Base-by-base conservation (phyloP, 1,284 basidiomycete genomes). In the Apiotrichum mycotoxinovorans region DNA sequence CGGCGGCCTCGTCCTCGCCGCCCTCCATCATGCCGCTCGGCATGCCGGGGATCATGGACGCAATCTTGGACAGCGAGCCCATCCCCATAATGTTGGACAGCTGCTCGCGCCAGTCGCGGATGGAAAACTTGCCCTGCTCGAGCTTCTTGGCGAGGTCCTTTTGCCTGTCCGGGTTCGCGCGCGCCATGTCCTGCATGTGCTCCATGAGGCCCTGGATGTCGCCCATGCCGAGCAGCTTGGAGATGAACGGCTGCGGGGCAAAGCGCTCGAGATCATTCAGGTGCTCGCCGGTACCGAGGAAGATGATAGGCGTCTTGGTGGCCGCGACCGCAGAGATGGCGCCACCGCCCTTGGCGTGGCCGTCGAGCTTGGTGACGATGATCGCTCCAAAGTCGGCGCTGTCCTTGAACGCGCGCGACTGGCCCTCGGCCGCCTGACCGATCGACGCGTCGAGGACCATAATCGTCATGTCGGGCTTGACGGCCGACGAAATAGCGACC, bases 361-460 rank as follows among this genome's bases (percentile, higher is more conserved):
- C 96, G 69, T 99, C 96, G 84, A 99, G 92, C 79, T 99, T 99
- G 23, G 96, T 99, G 20, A 99, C 95, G 64, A 99, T 96, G 68
- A 99, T 98, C 1, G 95, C 94, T 66, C 95, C 96, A 75, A 98
- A 99, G 71, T 96, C 87, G 17, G 94, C 90, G 62, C 89, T 93
- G 62, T 98, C 93, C 78, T 99, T 99, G 83, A 99, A 99, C 1
- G 96, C 96, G 40, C 85, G 84, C 73, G 87, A 89, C 73, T 99
- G 96, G 4, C 89, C 88, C 74, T 99, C 96, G 23, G 95, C 95
- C 8, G 96, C 95, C 81, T 99, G 95, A 73, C 95, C 93, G 87
- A 75, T 62, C 55, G 68, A 67, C 49, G 91, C 91, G 76, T 94
- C 91, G 49, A 95, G 80, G 51, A 95, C 82, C 71, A 94, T 82